These are phyloP conservation scores for Yarrowia deformans DNA, from an alignment of 805 yeast genomes.

Conservation along the genomic window DNA sequence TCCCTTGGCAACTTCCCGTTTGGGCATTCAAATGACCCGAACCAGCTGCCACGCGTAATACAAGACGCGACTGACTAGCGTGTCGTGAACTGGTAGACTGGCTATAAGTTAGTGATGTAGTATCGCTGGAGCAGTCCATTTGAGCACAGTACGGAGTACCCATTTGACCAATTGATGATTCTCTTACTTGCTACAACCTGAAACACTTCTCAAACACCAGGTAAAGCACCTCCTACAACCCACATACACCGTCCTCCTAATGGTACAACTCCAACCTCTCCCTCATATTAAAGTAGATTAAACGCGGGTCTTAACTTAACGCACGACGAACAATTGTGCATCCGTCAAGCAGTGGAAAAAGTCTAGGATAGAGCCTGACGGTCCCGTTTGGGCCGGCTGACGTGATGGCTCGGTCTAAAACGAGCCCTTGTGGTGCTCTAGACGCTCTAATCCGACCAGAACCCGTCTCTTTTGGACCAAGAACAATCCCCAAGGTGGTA, in stretches of 20 bases:
- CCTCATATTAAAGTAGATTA: slow-evolving; percentile 12
- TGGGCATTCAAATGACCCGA: slow-evolving; percentile 32
- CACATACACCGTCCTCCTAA: too few relatives aligned
- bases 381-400: not conserved
- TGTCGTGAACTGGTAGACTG: too few relatives aligned
- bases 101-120: too few relatives aligned
- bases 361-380: too few relatives aligned
- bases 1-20: not conserved
- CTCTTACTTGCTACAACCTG: too few relatives aligned
- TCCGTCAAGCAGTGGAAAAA: slow-evolving; percentile 4
- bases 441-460: too few relatives aligned
- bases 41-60: not conserved
- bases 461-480: too few relatives aligned
- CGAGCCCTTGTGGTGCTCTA: not conserved
- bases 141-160: too few relatives aligned
- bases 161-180: too few relatives aligned
- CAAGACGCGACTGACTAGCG: not conserved
- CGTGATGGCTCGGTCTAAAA: not conserved
- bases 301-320: slow-evolving; percentile 3
- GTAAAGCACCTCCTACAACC: not conserved
- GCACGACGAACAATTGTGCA: not conserved
- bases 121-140: too few relatives aligned
- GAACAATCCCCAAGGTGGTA: too few relatives aligned
- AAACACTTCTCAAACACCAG: not conserved
- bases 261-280: not conserved